These are phyloP conservation scores for Lathyrus aphaca DNA, from an alignment of 306 rosid species.

Conservation along the genomic window DNA sequence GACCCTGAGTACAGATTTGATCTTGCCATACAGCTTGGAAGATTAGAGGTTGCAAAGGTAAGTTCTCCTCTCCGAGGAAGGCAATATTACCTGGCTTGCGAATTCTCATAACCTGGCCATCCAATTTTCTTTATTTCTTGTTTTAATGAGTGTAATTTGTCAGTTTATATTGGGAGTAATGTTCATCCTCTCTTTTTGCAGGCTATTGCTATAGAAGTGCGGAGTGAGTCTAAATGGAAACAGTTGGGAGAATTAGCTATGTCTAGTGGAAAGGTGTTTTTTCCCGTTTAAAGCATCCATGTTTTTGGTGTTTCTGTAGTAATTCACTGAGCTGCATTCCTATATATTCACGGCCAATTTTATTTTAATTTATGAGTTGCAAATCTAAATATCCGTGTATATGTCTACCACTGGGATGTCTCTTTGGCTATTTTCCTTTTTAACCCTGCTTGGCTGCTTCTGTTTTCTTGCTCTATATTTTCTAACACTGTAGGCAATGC, in stretches of 20 bases:
- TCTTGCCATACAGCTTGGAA: slow-evolving; percentile 93
- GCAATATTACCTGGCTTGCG: slow-evolving; percentile 20
- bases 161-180: slow-evolving; percentile 29
- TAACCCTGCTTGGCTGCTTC: background rate
- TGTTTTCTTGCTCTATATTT: background rate
- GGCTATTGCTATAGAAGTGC: slow-evolving; percentile 87
- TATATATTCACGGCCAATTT: slow-evolving; percentile 18
- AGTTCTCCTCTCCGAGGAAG: slow-evolving; percentile 28
- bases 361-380: slow-evolving; percentile 2
- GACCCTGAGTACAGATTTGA: slow-evolving; percentile 98
- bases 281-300: slow-evolving; percentile 10
- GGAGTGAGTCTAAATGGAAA: slow-evolving; percentile 96
- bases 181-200: slow-evolving; percentile 40
- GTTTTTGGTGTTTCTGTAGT: slow-evolving; percentile 26
- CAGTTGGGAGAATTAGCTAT: slow-evolving; percentile 98
- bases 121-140: slow-evolving; percentile 25
- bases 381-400: background rate
- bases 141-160: slow-evolving; percentile 17
- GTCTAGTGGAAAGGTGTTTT: slow-evolving; percentile 85
- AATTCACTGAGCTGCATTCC: slow-evolving; percentile 4
- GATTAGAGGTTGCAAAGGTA: slow-evolving; percentile 95
- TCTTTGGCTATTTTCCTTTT: background rate
- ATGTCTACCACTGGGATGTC: background rate
- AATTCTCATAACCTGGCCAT: slow-evolving; percentile 20
- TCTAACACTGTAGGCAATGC: background rate